Base-by-base conservation (phyloP, 2,329 filamentous ascomycete species). In the Diaporthe longicolla region DNA sequence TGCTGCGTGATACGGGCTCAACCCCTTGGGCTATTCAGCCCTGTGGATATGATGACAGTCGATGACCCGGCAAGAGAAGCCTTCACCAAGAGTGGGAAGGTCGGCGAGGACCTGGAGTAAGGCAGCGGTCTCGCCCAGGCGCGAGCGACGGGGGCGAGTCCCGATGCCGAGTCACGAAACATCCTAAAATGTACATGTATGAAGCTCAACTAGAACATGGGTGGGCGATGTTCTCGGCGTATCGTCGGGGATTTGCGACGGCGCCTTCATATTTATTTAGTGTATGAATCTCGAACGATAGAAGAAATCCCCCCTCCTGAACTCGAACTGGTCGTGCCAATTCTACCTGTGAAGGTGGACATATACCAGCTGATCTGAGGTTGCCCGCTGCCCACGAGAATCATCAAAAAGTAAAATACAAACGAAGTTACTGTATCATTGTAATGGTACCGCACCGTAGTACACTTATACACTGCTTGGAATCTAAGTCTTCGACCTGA, bases 201-300 rank as follows among this genome's bases (percentile, higher is more conserved):
- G 71, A 37, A 70, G 35, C 57, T 65, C 43, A 57, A 65, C 57
- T 61, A 65, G 57, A 65, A 65, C 19, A 26, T 48, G 37, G 57
- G 57, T 55, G 26, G 63, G 61, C 40, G 48, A 37, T 68, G 40
- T 63, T 29, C 40, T 55, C 69, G 66, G 61, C 48, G 59, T 58
- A 15, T 15, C 29, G 40, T 65, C 66, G 58, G 61, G 57, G 26
- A 68, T 40, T 37, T 43, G 35, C 72, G 26, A 58, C 26, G 40
- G 63, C 45, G 61, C 55, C 54, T 43, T 37, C 26, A 65, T 55
- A 32, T 24, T 55, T 29, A 58, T 69, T 48, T 71, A 74, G 74
- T 74, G 68, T 74, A 72, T 61, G 68, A 74, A 65, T 54, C 61
- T 40, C 48, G 37, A 52, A 57, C 68, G 55, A 43, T 71, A 55